Conservation (phyloP, 805 yeast genomes). For the Debaryomyces tyrocola region DNA sequence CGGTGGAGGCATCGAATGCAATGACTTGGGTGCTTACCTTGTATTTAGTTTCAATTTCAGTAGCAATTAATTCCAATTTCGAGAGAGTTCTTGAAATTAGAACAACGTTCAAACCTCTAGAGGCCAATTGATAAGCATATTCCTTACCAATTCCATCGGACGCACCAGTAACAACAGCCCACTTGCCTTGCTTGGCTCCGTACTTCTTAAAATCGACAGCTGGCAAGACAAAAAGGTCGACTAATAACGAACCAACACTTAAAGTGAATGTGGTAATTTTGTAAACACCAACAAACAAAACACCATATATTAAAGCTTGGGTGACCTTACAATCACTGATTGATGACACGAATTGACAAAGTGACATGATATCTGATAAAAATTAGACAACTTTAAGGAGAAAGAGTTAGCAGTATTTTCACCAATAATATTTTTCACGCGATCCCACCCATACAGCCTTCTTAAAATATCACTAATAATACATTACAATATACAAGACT, state of each 20-base stretch:
- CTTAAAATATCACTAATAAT: not conserved
- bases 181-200: conserved; percentile 70
- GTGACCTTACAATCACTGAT: conserved; percentile 9
- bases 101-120: conserved; percentile 77
- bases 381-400: too few relatives aligned
- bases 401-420: not conserved
- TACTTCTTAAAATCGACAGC: conserved; percentile 60
- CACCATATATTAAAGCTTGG: conserved; percentile 21
- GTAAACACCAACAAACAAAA: conserved; percentile 61
- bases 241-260: conserved; percentile 52
- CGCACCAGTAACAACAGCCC: conserved; percentile 98
- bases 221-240: conserved; percentile 66
- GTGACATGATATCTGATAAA: conserved; percentile 4
- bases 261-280: conserved; percentile 54
- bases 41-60: conserved; percentile 60
- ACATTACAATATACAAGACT: conserved; percentile 2
- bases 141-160: conserved; percentile 98
- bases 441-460: not conserved
- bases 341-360: conserved; percentile 9
- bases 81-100: conserved; percentile 81
- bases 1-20: conserved; percentile 77
- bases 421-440: not conserved
- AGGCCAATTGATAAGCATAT: conserved; percentile 81
- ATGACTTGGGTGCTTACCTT: conserved; percentile 61
- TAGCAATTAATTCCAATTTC: conserved; percentile 66